A percentile compares a stretch with the other conserved stretches of the same genome.
phyloP scores from a whole-genome alignment of 495 filamentous ascomycete species.

The Daldinia grandis region DNA sequence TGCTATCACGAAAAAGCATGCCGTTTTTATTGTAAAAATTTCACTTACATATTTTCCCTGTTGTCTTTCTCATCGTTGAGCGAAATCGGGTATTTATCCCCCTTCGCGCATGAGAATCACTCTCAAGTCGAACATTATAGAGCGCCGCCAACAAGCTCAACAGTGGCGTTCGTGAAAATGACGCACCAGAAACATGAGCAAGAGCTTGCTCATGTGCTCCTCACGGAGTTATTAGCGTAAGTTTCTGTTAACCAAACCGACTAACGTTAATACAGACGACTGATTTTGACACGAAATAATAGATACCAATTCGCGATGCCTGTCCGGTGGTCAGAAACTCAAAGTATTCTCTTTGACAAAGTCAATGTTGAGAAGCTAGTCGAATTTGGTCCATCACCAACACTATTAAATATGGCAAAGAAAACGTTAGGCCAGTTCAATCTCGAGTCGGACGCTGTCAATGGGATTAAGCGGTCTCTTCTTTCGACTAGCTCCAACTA shows the following conservation, averaged over 20 bases:
- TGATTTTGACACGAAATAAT: slow-evolving; percentile 15
- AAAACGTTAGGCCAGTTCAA: slow-evolving; percentile 87
- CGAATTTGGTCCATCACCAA: slow-evolving; percentile 88
- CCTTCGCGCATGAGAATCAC: slow-evolving; percentile 1
- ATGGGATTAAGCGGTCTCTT: slow-evolving; percentile 87
- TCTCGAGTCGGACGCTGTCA: slow-evolving; percentile 87
- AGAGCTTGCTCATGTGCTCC: slow-evolving; percentile 86
- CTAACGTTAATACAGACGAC: neutral
- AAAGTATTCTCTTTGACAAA: slow-evolving; percentile 88
- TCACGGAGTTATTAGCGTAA: slow-evolving; percentile 89
- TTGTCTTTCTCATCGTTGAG: neutral
- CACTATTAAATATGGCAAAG: slow-evolving; percentile 86
- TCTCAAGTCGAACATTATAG: neutral
- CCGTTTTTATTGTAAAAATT: neutral
- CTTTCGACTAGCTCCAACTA: slow-evolving; percentile 92
- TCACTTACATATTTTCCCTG: slow-evolving; percentile 2
- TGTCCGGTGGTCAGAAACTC: slow-evolving; percentile 91
- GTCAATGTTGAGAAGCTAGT: slow-evolving; percentile 87
- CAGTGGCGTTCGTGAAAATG: slow-evolving; percentile 11
- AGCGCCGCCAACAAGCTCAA: neutral
- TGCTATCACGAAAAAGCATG: neutral
- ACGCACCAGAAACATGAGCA: slow-evolving; percentile 63
- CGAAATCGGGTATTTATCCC: neutral
- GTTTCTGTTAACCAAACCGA: slow-evolving; percentile 1
- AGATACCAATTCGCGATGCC: slow-evolving; percentile 81